Evolutionary conservation across 331 rosid species (phyloP).

Genomic region (Telfairia occidentalis): DNA sequence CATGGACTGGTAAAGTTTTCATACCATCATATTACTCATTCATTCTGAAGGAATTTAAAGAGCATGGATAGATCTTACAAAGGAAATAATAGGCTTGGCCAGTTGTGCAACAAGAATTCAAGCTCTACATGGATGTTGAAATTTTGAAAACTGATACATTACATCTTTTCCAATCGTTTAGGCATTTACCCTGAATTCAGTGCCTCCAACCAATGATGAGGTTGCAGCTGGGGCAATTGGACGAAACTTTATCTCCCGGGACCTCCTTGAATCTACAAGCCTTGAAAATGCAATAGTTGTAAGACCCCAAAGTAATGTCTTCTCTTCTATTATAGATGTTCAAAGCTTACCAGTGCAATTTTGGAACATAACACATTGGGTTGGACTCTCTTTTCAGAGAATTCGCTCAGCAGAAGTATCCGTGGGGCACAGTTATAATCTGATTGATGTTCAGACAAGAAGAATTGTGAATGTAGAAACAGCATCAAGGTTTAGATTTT

Average conservation of each 20-base stretch:
- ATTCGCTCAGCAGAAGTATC: conserved; percentile 49
- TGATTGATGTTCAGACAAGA: conserved; percentile 45
- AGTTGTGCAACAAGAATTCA: background rate
- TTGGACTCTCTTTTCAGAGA: conserved; percentile 40
- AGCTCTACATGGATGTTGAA: background rate
- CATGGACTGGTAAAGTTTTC: conserved; percentile 45
- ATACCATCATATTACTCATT: background rate
- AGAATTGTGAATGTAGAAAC: conserved; percentile 64
- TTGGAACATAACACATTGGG: background rate
- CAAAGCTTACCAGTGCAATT: background rate
- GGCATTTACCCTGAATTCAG: conserved; percentile 74
- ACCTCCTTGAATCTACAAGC: conserved; percentile 70
- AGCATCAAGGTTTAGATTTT: conserved; percentile 45
- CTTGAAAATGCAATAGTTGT: conserved; percentile 59
- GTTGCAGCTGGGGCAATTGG: conserved; percentile 62
- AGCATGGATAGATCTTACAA: background rate
- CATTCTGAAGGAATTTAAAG: background rate
- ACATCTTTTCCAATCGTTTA: background rate
- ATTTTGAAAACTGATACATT: background rate
- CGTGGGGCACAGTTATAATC: conserved; percentile 67
- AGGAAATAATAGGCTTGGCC: background rate
- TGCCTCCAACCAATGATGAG: conserved; percentile 62
- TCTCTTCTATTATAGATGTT: conserved; percentile 5
- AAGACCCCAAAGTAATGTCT: conserved; percentile 13
- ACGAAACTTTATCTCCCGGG: conserved; percentile 63